Percentiles rank a stretch among this genome's conserved stretches.
These are phyloP conservation scores for Neoascochyta sp. DNA, from an alignment of 2,329 filamentous ascomycete genomes.

Conservation along the genomic window DNA sequence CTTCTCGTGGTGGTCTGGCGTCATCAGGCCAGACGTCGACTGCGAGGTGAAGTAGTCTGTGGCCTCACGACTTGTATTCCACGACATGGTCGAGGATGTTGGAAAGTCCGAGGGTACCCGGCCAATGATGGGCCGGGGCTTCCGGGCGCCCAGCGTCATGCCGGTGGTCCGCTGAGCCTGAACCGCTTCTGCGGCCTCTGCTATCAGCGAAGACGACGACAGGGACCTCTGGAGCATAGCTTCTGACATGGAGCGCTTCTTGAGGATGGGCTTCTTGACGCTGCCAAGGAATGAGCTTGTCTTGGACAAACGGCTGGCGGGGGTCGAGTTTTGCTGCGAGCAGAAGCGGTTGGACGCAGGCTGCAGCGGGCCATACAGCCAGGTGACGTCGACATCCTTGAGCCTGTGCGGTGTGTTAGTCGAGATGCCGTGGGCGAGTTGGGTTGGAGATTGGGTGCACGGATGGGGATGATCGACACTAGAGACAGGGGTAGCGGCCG, in stretches of 20 bases:
- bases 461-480: conserved; percentile 28
- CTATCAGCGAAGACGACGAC: conserved; percentile 81
- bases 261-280: conserved; percentile 84
- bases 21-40: conserved; percentile 68
- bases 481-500: conserved; percentile 21
- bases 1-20: conserved; percentile 58
- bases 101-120: conserved; percentile 67
- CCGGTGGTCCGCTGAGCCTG: conserved; percentile 73
- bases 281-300: conserved; percentile 61
- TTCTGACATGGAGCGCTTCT: conserved; percentile 95
- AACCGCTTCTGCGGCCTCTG: conserved; percentile 82
- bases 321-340: conserved; percentile 47
- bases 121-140: conserved; percentile 54
- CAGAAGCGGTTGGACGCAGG: conserved; percentile 59
- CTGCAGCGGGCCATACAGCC: conserved; percentile 92
- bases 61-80: conserved; percentile 59
- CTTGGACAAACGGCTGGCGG: conserved; percentile 55
- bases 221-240: conserved; percentile 87
- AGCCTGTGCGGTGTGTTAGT: conserved; percentile 59
- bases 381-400: conserved; percentile 95
- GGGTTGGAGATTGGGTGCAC: conserved; percentile 12
- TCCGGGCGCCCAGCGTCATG: conserved; percentile 42
- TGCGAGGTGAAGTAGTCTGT: conserved; percentile 63
- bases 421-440: conserved; percentile 4
- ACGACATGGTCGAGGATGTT: conserved; percentile 61